phyloP scores from a whole-genome alignment of 176 grass and related monocot genomes.

The Aegilops speltoides region DNA sequence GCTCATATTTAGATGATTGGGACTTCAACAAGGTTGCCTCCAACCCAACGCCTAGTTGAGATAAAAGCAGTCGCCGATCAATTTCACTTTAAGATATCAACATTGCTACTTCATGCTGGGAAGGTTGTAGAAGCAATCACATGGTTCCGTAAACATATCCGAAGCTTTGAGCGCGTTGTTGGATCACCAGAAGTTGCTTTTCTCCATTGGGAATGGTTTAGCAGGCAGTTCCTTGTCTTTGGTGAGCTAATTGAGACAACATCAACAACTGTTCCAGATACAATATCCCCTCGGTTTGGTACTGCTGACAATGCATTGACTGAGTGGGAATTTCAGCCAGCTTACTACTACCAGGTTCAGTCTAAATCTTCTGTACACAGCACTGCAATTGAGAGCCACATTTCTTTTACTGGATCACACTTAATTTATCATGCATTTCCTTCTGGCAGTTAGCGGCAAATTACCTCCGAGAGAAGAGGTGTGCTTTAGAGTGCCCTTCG shows the following conservation, averaged over 20 bases:
- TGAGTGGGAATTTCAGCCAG: constrained; percentile 95
- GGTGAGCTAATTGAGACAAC: constrained; percentile 94
- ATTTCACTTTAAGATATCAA: constrained; percentile 97
- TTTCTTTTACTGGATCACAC: constrained; percentile 33
- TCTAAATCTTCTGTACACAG: constrained; percentile 27
- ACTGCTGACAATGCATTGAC: constrained; percentile 79
- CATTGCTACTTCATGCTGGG: constrained; percentile 84
- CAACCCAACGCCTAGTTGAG: constrained; percentile 86
- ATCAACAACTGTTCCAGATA: constrained; percentile 53
- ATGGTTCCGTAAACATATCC: constrained; percentile 86
- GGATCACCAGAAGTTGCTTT: constrained; percentile 74
- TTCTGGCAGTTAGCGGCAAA: constrained; percentile 82
- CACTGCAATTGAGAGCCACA: neutral
- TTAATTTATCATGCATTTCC: constrained; percentile 38
- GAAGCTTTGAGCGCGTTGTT: constrained; percentile 63
- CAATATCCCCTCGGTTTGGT: constrained; percentile 71
- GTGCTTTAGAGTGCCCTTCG: constrained; percentile 54
- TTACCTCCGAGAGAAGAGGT: constrained; percentile 96
- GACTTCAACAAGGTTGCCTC: constrained; percentile 90
- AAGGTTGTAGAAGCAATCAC: constrained; percentile 88
- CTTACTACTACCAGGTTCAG: constrained; percentile 96
- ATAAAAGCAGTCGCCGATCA: constrained; percentile 90
- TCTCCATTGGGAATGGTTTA: constrained; percentile 98
- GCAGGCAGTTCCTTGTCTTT: constrained; percentile 94
- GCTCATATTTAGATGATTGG: constrained; percentile 67